Evolutionary conservation across 495 filamentous ascomycete genomes (phyloP), one percentile per base, ranked within the genome.

Genomic region (Talaromyces nanjingensis): DNA sequence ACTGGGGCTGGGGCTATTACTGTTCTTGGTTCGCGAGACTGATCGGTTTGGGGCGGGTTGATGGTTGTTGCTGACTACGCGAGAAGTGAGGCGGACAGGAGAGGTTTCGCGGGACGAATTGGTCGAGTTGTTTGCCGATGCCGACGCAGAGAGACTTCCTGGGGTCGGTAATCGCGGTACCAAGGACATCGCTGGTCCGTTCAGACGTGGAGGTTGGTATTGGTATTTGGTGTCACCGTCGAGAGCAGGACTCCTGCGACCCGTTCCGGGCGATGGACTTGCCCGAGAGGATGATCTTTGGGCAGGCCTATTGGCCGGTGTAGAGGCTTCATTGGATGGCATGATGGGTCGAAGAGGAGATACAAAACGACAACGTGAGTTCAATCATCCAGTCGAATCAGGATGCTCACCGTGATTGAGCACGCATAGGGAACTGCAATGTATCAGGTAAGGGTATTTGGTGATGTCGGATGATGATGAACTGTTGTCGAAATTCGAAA

Each of bases 1-100:
- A 62, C 77, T 78, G 1, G 91, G 91, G 67, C 87, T 92, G 42
- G 80, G 75, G 61, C 93, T 90, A 64, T 87, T 83, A 63, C 82
- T 80, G 72, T 85, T 87, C 75, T 90, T 91, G 22, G 20, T 33
- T 37, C 60, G 67, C 89, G 84, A 59, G 89, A 88, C 65, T 83
- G 79, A 57, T 81, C 77, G 12, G 77, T 67, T 61, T 76, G 70
- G 39, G 69, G 68, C 29, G 65, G 66, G 6, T 73, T 67, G 20
- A 69, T 69, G 29, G 56, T 59, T 59, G 64, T 72, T 75, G 66
- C 52, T 63, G 14, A 62, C 68, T 16, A 70, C 66, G 29, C 74
- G 75, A 49, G 73, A 72, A 53, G 75, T 72, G 37, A 68, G 70
- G 61, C 77, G 74, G 55, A 77, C 71, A 20, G 81, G 81, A 8